phyloP scores from a whole-genome alignment of 345 rosid genomes.

The Eucalyptus urophylla region DNA sequence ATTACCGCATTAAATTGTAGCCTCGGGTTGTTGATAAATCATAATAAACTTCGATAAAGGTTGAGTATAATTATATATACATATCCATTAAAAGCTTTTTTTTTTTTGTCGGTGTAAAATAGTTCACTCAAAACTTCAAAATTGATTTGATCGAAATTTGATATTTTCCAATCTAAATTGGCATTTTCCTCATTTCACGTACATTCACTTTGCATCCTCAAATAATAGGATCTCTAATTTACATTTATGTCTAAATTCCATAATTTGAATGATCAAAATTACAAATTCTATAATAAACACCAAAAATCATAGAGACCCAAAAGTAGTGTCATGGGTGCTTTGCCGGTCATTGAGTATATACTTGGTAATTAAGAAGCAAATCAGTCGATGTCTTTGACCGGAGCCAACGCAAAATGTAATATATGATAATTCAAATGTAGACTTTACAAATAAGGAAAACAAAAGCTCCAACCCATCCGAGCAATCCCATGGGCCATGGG shows the following conservation, averaged over 20 bases:
- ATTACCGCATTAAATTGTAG: background rate
- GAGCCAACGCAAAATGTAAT: background rate
- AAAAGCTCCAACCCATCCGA: background rate
- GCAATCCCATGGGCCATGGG: background rate
- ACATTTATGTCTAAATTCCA: background rate
- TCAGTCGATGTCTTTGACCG: background rate
- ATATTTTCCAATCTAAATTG: background rate
- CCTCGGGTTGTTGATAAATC: background rate
- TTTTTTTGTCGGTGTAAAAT: too few species aligned
- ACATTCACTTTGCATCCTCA: background rate
- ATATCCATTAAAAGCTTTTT: background rate
- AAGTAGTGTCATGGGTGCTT: background rate
- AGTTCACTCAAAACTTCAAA: background rate
- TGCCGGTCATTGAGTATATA: background rate
- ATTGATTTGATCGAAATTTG: background rate
- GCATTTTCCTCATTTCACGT: background rate
- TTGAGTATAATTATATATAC: background rate
- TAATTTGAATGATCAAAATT: background rate
- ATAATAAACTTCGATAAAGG: background rate
- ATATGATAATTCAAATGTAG: background rate
- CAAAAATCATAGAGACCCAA: background rate
- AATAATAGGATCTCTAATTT: background rate
- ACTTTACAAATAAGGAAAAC: background rate
- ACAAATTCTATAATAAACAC: background rate
- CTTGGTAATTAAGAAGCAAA: background rate